Percentiles rank a stretch among this genome's conserved stretches.
phyloP scores from a whole-genome alignment of 106 monocot genomes.

The Amphibolis antarctica region DNA sequence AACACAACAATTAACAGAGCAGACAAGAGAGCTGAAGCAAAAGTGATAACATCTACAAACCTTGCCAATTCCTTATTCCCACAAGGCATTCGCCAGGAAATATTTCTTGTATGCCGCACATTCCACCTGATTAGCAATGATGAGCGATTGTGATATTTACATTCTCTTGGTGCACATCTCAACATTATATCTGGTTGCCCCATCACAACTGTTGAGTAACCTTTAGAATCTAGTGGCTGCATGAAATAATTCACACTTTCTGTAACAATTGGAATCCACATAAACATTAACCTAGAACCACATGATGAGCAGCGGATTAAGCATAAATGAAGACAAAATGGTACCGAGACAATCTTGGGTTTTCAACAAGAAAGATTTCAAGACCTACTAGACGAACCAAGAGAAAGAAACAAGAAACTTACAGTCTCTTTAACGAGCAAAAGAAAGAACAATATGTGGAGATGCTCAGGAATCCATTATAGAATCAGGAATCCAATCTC shows the following conservation, averaged over 20 bases:
- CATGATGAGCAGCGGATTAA: too few relatives aligned
- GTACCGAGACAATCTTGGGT: too few relatives aligned
- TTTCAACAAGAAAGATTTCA: too few relatives aligned
- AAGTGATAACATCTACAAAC: background rate
- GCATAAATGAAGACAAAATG: too few relatives aligned
- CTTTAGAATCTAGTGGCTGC: conserved; percentile 43
- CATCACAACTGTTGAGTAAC: conserved; percentile 34
- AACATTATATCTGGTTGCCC: conserved; percentile 28
- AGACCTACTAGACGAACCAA: too few relatives aligned
- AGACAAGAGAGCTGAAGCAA: conserved; percentile 1
- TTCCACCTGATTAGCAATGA: conserved; percentile 20
- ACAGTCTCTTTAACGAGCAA: too few relatives aligned
- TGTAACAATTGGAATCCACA: background rate
- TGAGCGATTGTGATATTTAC: conserved; percentile 10
- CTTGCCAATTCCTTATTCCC: conserved; percentile 17
- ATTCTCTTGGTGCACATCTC: conserved; percentile 24
- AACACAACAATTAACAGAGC: background rate
- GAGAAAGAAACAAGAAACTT: too few relatives aligned
- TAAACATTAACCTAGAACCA: too few relatives aligned
- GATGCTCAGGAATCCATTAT: too few relatives aligned
- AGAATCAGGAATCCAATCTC: too few relatives aligned
- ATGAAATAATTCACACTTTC: background rate
- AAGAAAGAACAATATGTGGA: too few relatives aligned
- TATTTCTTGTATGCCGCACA: background rate
- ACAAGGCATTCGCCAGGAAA: conserved; percentile 47